phyloP scores from a whole-genome alignment of 257 asterid species.

The Verbena officinalis region DNA sequence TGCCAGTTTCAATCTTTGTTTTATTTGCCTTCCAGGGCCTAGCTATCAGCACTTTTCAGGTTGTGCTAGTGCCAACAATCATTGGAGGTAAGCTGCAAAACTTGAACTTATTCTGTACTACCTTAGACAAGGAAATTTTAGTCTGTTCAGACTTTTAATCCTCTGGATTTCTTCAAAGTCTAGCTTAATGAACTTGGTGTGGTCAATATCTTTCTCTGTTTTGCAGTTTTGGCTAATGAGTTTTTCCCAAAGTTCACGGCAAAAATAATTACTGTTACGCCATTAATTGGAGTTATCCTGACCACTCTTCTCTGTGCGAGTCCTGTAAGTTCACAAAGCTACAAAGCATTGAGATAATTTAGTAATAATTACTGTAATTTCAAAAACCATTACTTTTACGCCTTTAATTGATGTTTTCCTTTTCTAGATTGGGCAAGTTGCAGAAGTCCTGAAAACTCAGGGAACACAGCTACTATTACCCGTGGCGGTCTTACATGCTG shows the following conservation, averaged over 20 bases:
- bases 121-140: conserved; percentile 3
- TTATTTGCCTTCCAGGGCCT: conserved; percentile 66
- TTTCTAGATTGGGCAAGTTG: conserved; percentile 88
- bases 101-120: conserved; percentile 10
- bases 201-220: conserved; percentile 25
- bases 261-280: conserved; percentile 73
- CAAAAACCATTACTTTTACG: conserved; percentile 5
- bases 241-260: conserved; percentile 92
- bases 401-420: not conserved
- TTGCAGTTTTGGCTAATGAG: conserved; percentile 84
- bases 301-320: conserved; percentile 98
- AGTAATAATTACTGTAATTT: not conserved
- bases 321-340: conserved; percentile 66
- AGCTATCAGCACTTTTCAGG: conserved; percentile 95
- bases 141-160: conserved; percentile 12
- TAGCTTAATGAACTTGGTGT: not conserved
- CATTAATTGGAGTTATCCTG: conserved; percentile 84
- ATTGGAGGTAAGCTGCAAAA: conserved; percentile 75
- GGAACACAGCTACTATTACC: conserved; percentile 85
- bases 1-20: conserved; percentile 13
- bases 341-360: too few relatives aligned
- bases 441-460: conserved; percentile 87
- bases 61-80: conserved; percentile 90
- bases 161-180: too few relatives aligned
- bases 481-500: conserved; percentile 82